phyloP scores from a whole-genome alignment of 2,329 filamentous ascomycete genomes.

The Ceratocystis alfenasii region DNA sequence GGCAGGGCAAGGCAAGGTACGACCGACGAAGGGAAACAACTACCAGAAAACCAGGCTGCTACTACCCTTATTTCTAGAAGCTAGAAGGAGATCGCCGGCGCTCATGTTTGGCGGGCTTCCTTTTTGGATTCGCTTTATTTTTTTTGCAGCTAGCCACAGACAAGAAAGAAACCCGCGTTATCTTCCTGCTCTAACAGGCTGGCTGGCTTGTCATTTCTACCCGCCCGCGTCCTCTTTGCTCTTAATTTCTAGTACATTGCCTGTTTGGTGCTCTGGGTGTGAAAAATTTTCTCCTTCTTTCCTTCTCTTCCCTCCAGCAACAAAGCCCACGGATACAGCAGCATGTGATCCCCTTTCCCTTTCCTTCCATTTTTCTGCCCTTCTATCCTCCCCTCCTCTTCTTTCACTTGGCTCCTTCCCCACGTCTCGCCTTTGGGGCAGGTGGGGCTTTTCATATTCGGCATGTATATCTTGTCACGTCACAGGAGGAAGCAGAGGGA shows the following conservation, averaged over 20 bases:
- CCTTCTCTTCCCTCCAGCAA: neutral
- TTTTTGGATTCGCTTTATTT: too few species aligned
- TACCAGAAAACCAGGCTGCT: too few species aligned
- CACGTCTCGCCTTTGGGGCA: neutral
- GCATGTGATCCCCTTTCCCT: neutral
- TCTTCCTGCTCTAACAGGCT: neutral
- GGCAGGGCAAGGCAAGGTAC: too few species aligned
- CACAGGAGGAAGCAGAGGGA: neutral
- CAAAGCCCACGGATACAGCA: neutral
- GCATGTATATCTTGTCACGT: neutral
- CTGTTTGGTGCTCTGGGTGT: neutral
- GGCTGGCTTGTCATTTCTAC: neutral
- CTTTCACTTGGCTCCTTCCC: slow-evolving; percentile 6
- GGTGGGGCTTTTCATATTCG: neutral
- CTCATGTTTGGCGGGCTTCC: too few species aligned
- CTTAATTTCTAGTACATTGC: neutral
- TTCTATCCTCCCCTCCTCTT: neutral
- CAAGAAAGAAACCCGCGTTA: neutral
- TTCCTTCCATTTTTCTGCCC: neutral
- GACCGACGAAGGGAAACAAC: too few species aligned
- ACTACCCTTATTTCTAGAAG: too few species aligned
- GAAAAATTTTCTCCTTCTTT: neutral
- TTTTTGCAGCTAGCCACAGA: too few species aligned
- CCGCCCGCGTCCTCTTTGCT: neutral
- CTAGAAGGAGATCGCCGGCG: too few species aligned